phyloP scores from a whole-genome alignment of 2,329 filamentous ascomycete genomes.

The Trichoderma oligosporum region DNA sequence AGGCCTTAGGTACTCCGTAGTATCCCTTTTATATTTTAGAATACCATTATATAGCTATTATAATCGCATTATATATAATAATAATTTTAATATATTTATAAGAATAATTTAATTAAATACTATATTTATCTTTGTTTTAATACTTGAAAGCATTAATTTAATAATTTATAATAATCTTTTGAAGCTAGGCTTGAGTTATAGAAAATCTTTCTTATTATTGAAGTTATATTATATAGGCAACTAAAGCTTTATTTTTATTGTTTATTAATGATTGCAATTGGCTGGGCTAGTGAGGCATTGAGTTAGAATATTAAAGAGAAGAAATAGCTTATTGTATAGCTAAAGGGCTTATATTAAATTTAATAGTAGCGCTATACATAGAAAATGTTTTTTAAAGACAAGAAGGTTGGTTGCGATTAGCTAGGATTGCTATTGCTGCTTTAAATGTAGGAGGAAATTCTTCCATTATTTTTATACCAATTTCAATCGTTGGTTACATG shows the following conservation, averaged over 20 bases:
- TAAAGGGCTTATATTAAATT: not conserved
- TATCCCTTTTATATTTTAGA: not conserved
- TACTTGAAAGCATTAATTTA: not conserved
- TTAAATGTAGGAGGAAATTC: not conserved
- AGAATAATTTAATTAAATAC: not conserved
- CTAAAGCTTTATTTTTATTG: not conserved
- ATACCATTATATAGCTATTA: not conserved
- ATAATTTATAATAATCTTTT: not conserved
- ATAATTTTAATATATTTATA: not conserved
- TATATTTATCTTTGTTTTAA: constrained; percentile 1
- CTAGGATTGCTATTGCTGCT: not conserved
- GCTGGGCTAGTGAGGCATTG: not conserved
- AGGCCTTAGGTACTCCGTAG: too few relatives aligned
- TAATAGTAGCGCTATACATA: not conserved
- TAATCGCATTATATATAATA: not conserved
- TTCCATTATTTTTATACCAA: not conserved
- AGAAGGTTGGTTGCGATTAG: not conserved
- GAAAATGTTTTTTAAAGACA: not conserved
- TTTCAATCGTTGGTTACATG: not conserved
- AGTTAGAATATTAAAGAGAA: not conserved
- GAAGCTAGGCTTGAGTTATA: not conserved
- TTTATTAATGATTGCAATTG: not conserved
- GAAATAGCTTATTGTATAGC: not conserved
- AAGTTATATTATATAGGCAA: not conserved
- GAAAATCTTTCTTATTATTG: not conserved